These are phyloP conservation scores for Linum trigynum DNA, from an alignment of 345 rosid genomes.

Conservation along the genomic window DNA sequence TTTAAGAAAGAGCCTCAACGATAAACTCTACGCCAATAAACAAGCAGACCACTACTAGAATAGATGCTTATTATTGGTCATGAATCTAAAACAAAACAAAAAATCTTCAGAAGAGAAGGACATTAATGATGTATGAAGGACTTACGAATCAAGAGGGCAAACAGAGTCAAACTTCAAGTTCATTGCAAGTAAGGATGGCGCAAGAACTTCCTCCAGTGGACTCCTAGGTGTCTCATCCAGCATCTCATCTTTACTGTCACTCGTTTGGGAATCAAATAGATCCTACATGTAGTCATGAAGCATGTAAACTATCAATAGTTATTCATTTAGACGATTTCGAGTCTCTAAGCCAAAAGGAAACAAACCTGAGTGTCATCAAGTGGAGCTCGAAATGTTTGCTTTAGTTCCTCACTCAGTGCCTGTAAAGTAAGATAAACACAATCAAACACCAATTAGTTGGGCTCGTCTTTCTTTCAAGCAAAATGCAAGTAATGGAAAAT, in stretches of 20 bases:
- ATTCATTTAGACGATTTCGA: neutral
- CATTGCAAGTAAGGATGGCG: constrained; percentile 60
- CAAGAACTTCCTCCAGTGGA: constrained; percentile 52
- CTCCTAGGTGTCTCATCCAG: constrained; percentile 39
- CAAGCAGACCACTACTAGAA: no score
- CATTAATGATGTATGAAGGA: neutral
- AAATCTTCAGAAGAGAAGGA: neutral
- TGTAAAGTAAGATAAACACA: constrained; percentile 18
- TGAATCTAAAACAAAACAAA: neutral
- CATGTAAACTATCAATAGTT: no score
- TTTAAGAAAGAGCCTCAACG: no score
- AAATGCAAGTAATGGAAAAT: neutral
- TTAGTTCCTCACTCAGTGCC: constrained; percentile 24
- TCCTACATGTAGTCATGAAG: constrained; percentile 30
- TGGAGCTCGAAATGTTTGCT: constrained; percentile 41
- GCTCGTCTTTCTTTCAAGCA: neutral
- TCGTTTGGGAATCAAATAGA: constrained; percentile 38
- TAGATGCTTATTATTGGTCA: neutral
- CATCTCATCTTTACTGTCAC: constrained; percentile 35
- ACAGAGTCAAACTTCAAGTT: constrained; percentile 61
- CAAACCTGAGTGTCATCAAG: constrained; percentile 49
- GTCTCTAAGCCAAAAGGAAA: neutral
- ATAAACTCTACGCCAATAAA: no score
- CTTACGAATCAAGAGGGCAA: constrained; percentile 44
- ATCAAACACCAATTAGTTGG: neutral